Evolutionary conservation across 192 early-diverging fungal genomes (phyloP), one percentile per base, ranked within the genome.

Genomic region (Chytriomyces confervae): DNA sequence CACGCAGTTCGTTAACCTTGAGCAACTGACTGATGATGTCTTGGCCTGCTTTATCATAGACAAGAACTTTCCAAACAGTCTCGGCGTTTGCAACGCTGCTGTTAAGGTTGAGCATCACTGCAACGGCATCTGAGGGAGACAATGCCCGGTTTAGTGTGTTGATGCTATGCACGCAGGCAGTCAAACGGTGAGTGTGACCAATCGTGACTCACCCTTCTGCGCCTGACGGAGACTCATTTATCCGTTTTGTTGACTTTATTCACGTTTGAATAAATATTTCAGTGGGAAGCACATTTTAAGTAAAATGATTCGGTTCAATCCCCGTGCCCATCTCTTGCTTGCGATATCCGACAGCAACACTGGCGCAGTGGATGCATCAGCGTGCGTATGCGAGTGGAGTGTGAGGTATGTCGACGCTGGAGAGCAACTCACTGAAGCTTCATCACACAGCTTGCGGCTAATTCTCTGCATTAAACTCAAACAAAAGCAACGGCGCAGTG

Each of bases 1-100:
- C 95, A 46, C 98, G 91, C 72, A 99, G 87, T 80, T 99, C 95
- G 80, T 94, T 96, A 6, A 99, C 94, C 63, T 95, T 94, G 61
- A 98, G 85, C 10, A 98, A 89, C n/a, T 97, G 97, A 20, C 96
- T 98, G 65, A 99, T 97, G 66, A 98, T 89, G 82, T 97, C 95
- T 66, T 94, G 94, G 46, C 95, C 94, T 77, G 93, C 92, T 75
- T 90, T 84, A 84, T 99, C 98, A 84, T 98, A 96, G 45, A 99
- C 88, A 50, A 99, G 83, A 6, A 98, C 96, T 76, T 98, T 99
- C 98, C 98, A 99, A 67, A 97, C 92, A 1, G 93, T 89, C 49
- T 93, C 89, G 18, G 69, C 6, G 11, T 57, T n/a, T 10, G 62
- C 80, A 50, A 66, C 67, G 23, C 20, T 48, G 75, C 76, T 81